Evolutionary conservation across 1,284 basidiomycete genomes (phyloP), one percentile per base, ranked within the genome.

Genomic region (Cystobasidium slooffiae): DNA sequence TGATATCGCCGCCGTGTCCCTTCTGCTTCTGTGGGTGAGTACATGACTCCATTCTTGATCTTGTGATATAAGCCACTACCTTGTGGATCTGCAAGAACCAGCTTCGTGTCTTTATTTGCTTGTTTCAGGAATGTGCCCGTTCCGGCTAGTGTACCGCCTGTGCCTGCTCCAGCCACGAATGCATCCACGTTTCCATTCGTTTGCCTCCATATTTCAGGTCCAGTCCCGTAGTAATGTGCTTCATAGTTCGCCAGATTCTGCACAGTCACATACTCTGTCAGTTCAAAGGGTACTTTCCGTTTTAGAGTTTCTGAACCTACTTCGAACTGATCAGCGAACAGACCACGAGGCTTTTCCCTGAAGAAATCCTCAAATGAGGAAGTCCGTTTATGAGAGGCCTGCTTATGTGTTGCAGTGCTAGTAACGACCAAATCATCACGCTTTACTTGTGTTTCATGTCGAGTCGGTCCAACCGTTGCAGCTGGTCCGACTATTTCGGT

Each of bases 291-390:
- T 31, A 31, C 31, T 31, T 31, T 31, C 31, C 31, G 1, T 31
- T 31, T 31, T 31, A 31, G 31, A 31, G 31, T 31, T 31, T 5
- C 31, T 31, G 37, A 43, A 77, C 83, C 18, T 72, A 89, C 91
- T 85, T 96, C 93, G 75, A 96, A 97, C 82, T 97, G 96, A 81
- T 99, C 94, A 0, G 94, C 93, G 80, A 98, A 99, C 84, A 84
- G 82, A 43, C 83, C 83, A 41, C 75, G 52, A 14, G 75, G 68
- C 52, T 56, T 41, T 37, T 64, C 59, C 16, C 43, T 46, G 49
- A 75, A 65, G 18, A 76, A 69, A 53, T 78, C 74, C 44, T 62
- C 52, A 52, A 46, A 46, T 47, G 49, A 47, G 20, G 52, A 47
- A 44, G 61, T 55, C 4, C 44, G 24, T 59, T 72, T 56, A 66